phyloP scores from a whole-genome alignment of 2,329 filamentous ascomycete genomes.

The Didymella glomerata region DNA sequence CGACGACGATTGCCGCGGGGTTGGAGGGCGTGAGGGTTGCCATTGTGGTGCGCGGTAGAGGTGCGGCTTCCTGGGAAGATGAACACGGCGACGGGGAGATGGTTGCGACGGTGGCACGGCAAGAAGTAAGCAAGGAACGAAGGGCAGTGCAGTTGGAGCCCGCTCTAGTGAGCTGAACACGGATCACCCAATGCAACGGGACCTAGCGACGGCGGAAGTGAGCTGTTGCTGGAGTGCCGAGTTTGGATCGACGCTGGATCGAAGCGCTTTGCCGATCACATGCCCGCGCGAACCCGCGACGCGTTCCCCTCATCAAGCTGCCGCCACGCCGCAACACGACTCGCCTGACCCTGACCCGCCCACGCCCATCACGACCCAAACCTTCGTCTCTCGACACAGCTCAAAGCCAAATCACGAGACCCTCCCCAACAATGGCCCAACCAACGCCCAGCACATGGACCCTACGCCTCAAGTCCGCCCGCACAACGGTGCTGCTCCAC shows the following conservation, averaged over 20 bases:
- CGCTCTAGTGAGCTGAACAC: too few relatives aligned
- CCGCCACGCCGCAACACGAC: too few relatives aligned
- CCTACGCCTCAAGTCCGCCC: conserved; percentile 58
- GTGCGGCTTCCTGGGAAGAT: conserved; percentile 14
- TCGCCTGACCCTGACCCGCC: too few relatives aligned
- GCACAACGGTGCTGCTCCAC: conserved; percentile 58
- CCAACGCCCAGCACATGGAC: conserved; percentile 50
- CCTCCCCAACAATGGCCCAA: conserved; percentile 25
- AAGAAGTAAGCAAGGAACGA: too few relatives aligned
- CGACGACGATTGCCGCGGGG: conserved; percentile 6
- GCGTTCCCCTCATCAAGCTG: not conserved
- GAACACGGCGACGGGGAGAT: not conserved
- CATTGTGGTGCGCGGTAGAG: conserved; percentile 3
- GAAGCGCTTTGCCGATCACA: not conserved
- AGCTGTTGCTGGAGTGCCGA: not conserved
- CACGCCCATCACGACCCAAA: not conserved
- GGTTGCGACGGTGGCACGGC: not conserved
- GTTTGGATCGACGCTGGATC: not conserved
- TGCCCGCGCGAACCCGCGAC: not conserved
- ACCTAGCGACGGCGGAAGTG: not conserved
- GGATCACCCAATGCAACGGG: too few relatives aligned
- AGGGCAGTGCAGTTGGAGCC: too few relatives aligned
- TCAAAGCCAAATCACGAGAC: not conserved
- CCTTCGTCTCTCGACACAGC: not conserved
- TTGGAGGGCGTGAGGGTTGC: conserved; percentile 21